Evolutionary conservation across 306 rosid genomes (phyloP), one percentile per base, ranked within the genome.

Genomic region (Astragalus membranaceus): DNA sequence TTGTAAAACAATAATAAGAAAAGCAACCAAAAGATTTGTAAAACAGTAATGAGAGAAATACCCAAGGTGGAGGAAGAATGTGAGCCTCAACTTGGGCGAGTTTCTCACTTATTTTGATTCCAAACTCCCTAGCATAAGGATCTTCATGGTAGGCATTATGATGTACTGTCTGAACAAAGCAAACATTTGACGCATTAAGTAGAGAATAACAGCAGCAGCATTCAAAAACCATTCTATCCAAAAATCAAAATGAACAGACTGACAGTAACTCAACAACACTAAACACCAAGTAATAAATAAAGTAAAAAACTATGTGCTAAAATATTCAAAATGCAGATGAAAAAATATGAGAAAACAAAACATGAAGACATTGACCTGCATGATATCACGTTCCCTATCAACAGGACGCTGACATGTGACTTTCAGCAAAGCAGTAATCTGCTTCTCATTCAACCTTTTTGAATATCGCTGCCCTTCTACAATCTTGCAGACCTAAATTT

Each of bases 81-180:
- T 97, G 97, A 29, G 99, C 99, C 82, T 95, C 99, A 52, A 95
- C 97, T 75, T 90, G 91, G 47, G 99, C 99, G 52, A 95, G 99
- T 51, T 63, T 86, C 17, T 85, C 91, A 64, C 97, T 95, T 42
- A 95, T 95, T 72, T 81, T 95, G 8, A 95, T 95, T 17, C 99
- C 97, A 35, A 95, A 95, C 63, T 95, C 99, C 65, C 66, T 78
- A 2, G 99, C 99, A 81, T 87, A 91, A 14, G 96, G 97, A 79
- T 95, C 97, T 0, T 85, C 63, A 10, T 78, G 83, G 33, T 95
- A 95, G 0, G 97, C 99, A 83, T 95, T 95, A 42, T 91, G 97
- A 23, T 69, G 82, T 14, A 95, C 99, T 0, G 97, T 95, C 99
- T 95, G 84, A 20, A 82, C n/a, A 32, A 8, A 10, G 6, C 10